These are phyloP conservation scores for Lipomyces yamadae DNA, from an alignment of 805 yeast genomes.

Conservation along the genomic window DNA sequence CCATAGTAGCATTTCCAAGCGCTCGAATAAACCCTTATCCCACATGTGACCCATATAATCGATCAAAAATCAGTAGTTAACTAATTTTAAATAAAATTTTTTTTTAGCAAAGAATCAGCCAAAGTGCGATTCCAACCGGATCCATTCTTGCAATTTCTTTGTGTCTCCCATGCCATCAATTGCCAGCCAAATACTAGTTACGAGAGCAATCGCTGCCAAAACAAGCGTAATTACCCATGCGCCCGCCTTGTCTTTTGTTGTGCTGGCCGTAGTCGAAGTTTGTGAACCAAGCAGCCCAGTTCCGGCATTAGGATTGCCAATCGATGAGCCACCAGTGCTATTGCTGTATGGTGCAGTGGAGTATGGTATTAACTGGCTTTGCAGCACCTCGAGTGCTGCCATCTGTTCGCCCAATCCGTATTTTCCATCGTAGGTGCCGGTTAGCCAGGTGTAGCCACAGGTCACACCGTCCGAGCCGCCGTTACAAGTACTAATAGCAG, in stretches of 20 bases:
- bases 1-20: not conserved
- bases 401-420: constrained; percentile 88
- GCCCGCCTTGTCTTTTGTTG: constrained; percentile 77
- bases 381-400: constrained; percentile 70
- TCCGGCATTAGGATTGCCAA: constrained; percentile 74
- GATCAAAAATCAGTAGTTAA: too few species aligned
- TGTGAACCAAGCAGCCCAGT: constrained; percentile 45
- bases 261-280: constrained; percentile 47
- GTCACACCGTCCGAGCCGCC: constrained; percentile 84
- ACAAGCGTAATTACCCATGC: constrained; percentile 87
- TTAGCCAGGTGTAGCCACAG: constrained; percentile 77
- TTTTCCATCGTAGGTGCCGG: constrained; percentile 62
- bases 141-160: constrained; percentile 29
- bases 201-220: constrained; percentile 62
- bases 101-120: not conserved
- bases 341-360: constrained; percentile 66
- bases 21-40: not conserved
- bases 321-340: constrained; percentile 69
- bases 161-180: constrained; percentile 35
- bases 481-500: constrained; percentile 76
- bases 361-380: constrained; percentile 49
- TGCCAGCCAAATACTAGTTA: constrained; percentile 79
- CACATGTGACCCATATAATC: not conserved
- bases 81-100: not conserved
- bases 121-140: constrained; percentile 17